A percentile compares a stretch with the other conserved stretches of the same genome.
Evolutionary conservation across 768 basidiomycete genomes (phyloP).

Genomic region (Pulveroboletus sp.): DNA sequence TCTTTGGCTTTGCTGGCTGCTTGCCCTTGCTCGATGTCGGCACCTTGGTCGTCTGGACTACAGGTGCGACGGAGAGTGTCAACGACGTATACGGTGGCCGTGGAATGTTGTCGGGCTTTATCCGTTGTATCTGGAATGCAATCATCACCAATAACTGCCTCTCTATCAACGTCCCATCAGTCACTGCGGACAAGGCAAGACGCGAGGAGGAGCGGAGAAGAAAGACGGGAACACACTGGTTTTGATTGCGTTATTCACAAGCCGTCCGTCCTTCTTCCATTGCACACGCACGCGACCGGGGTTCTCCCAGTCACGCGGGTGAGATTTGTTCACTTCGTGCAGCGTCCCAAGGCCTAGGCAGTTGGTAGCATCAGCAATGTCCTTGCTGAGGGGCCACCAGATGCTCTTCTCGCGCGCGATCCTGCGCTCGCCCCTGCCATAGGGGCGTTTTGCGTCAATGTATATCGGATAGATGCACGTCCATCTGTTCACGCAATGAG

Average conservation of each 20-base stretch:
- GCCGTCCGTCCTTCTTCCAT: slow-evolving; percentile 75
- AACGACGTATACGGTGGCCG: slow-evolving; percentile 53
- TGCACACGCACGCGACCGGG: slow-evolving; percentile 92
- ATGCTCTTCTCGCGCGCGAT: slow-evolving; percentile 73
- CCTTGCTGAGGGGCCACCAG: slow-evolving; percentile 95
- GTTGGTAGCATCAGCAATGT: slow-evolving; percentile 81
- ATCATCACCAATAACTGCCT: slow-evolving; percentile 76
- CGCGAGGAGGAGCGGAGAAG: background rate
- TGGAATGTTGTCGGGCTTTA: slow-evolving; percentile 68
- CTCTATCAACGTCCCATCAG: slow-evolving; percentile 40
- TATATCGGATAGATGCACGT: slow-evolving; percentile 96
- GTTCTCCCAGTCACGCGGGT: slow-evolving; percentile 98
- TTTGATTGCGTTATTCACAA: slow-evolving; percentile 64
- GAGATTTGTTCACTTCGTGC: slow-evolving; percentile 85
- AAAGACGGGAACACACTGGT: slow-evolving; percentile 52
- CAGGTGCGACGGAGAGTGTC: slow-evolving; percentile 23
- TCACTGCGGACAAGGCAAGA: background rate
- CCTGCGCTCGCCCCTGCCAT: slow-evolving; percentile 77
- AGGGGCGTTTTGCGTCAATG: slow-evolving; percentile 90
- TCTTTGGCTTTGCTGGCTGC: slow-evolving; percentile 45
- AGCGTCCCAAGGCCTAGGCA: slow-evolving; percentile 74
- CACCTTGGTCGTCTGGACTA: slow-evolving; percentile 29
- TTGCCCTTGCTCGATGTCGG: slow-evolving; percentile 44
- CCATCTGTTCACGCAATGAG: slow-evolving; percentile 56
- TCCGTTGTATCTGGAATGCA: slow-evolving; percentile 63